Evolutionary conservation across 805 yeast genomes (phyloP), one percentile per base, ranked within the genome.

Genomic region (Priceomyces haplophilus): DNA sequence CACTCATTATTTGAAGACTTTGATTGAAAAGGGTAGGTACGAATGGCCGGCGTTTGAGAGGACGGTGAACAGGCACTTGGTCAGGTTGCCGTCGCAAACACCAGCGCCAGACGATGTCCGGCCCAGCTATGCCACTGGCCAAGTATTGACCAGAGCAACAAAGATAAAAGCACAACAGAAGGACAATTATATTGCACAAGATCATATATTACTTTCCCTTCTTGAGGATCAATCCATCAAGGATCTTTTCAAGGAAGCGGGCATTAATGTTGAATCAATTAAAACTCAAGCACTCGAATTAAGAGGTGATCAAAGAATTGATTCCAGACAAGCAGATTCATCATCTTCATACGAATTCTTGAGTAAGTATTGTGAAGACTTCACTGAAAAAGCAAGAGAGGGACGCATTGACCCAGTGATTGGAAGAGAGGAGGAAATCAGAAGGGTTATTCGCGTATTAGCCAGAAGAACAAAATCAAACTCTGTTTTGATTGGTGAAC

Each of bases 321-420:
- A 93, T 58, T 85, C 96, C 1, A 80, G 97, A 59, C 84, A 82
- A 51, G 97, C 99, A 3, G 99, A 91, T 60, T 83, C 97, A 4
- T 85, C 91, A 11, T 80, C 85, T 41, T 76, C 84, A 48, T 80
- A 78, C 50, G 99, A 93, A 62, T 93, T 88, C 56, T 72, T 93
- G 54, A 69, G 78, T 47, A 93, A 93, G 62, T 93, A 93, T 64
- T 96, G 98, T 46, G 79, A 85, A 51, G 97, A 93, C 64, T 78
- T 93, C 74, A 93, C 99, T 1, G 95, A 88, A 55, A 82, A 80
- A 62, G 99, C 99, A 8, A 75, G 95, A 51, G 83, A 85, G 59
- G 99, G 99, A 59, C 88, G 87, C 62, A 81, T 93, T 45, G 99
- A 93, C 65, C 99, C 99, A 3, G 99, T 93, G 34, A 93, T 93